These are phyloP conservation scores for Nowakowskiella sp. DNA, from an alignment of 192 early-diverging fungal species.

Conservation along the genomic window DNA sequence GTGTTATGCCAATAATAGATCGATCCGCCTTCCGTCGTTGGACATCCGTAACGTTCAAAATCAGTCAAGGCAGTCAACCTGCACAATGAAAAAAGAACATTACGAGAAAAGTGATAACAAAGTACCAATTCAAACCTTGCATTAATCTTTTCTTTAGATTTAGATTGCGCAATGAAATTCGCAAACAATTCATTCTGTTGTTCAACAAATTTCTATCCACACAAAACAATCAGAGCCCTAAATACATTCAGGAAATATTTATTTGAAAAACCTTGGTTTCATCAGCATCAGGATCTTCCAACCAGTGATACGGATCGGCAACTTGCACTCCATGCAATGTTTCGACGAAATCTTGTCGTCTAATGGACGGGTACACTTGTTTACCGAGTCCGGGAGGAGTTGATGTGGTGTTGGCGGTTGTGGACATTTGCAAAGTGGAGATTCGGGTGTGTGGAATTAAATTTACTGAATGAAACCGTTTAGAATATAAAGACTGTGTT, in stretches of 20 bases:
- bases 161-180: slow-evolving; percentile 36
- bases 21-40: slow-evolving; percentile 46
- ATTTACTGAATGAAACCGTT: too few species aligned
- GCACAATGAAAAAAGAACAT: too few species aligned
- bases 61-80: slow-evolving; percentile 49
- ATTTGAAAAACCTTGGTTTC: slow-evolving; percentile 41
- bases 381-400: too few species aligned
- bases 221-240: not conserved
- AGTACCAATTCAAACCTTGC: too few species aligned
- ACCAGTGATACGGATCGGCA: slow-evolving; percentile 54
- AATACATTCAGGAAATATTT: not conserved
- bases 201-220: slow-evolving; percentile 39
- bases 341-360: too few species aligned
- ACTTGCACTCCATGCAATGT: slow-evolving; percentile 27
- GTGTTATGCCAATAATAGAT: slow-evolving; percentile 63
- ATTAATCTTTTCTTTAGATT: not conserved
- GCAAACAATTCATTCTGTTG: slow-evolving; percentile 46
- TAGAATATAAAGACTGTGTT: too few species aligned
- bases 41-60: slow-evolving; percentile 48
- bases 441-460: too few species aligned
- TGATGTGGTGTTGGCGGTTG: too few species aligned
- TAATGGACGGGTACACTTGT: too few species aligned
- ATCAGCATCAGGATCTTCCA: slow-evolving; percentile 55
- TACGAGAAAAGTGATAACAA: too few species aligned
- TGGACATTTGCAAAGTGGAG: too few species aligned